Conservation (phyloP, 2,329 filamentous ascomycete genomes). For the Nemania sp. region DNA sequence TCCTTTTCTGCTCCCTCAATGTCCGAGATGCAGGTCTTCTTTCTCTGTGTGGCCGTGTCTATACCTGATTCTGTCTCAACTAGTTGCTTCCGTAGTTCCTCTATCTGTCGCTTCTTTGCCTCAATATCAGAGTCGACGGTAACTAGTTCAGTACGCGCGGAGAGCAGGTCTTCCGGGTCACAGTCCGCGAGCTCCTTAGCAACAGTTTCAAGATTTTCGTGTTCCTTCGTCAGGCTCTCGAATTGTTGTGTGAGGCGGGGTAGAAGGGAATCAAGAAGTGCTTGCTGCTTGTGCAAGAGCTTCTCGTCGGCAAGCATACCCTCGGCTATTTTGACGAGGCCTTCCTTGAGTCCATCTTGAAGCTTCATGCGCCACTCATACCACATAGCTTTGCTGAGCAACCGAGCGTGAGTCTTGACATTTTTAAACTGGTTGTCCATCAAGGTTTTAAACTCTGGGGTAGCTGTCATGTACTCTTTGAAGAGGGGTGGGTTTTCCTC, state of each 20-base stretch:
- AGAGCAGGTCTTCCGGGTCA: slow-evolving; percentile 76
- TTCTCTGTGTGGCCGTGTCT: slow-evolving; percentile 65
- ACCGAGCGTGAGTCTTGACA: slow-evolving; percentile 86
- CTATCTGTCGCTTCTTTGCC: slow-evolving; percentile 68
- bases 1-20: slow-evolving; percentile 83
- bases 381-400: slow-evolving; percentile 95
- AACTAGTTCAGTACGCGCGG: slow-evolving; percentile 69
- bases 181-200: slow-evolving; percentile 76
- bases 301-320: slow-evolving; percentile 77
- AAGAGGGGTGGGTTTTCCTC: slow-evolving; percentile 91
- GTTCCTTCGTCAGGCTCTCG: slow-evolving; percentile 64
- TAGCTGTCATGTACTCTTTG: slow-evolving; percentile 84
- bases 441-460: slow-evolving; percentile 77
- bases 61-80: slow-evolving; percentile 68
- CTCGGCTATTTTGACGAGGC: slow-evolving; percentile 72
- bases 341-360: slow-evolving; percentile 77
- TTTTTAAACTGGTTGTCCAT: slow-evolving; percentile 99
- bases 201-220: slow-evolving; percentile 68
- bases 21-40: slow-evolving; percentile 69
- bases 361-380: slow-evolving; percentile 97
- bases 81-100: slow-evolving; percentile 67
- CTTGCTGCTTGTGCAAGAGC: slow-evolving; percentile 67
- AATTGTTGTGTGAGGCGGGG: slow-evolving; percentile 66
- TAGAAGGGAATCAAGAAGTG: slow-evolving; percentile 67
- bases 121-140: slow-evolving; percentile 69